phyloP scores from a whole-genome alignment of 1,284 basidiomycete genomes.

The Cryptococcus wingfieldii region DNA sequence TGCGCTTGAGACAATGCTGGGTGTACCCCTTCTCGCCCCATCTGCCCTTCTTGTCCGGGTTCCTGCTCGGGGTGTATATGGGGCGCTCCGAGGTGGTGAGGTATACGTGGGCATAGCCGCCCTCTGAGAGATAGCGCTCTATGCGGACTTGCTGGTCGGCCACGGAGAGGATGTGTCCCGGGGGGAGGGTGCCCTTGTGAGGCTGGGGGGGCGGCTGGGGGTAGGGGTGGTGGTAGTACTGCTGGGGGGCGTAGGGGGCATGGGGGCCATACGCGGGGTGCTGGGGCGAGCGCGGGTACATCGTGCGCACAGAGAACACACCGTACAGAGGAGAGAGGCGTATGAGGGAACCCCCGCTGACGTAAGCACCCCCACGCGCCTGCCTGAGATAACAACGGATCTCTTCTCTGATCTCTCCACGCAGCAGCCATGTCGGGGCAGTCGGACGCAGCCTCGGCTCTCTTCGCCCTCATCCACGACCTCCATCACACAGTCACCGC shows the following conservation, averaged over 20 bases:
- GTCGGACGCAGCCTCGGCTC: background rate
- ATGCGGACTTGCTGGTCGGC: conserved; percentile 85
- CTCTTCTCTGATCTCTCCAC: background rate
- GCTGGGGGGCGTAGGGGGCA: no score
- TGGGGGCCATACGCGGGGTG: no score
- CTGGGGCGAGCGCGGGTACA: conserved; percentile 7
- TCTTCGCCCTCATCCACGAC: conserved; percentile 43
- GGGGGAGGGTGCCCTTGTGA: conserved; percentile 51
- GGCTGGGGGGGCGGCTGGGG: conserved; percentile 23
- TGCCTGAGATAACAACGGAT: background rate
- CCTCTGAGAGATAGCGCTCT: conserved; percentile 88
- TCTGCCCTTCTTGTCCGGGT: conserved; percentile 27
- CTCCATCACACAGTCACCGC: conserved; percentile 30
- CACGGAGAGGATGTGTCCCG: conserved; percentile 82
- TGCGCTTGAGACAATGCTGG: conserved; percentile 95
- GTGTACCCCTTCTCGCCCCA: conserved; percentile 60
- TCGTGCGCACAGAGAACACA: no score
- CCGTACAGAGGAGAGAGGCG: no score
- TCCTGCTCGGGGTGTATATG: conserved; percentile 56
- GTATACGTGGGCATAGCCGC: conserved; percentile 98
- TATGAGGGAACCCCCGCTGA: no score
- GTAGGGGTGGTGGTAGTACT: conserved; percentile 13
- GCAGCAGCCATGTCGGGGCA: no score
- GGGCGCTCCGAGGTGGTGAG: conserved; percentile 81
- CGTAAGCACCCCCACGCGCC: background rate